Conservation (phyloP, 192 early-diverging fungal species). For the Podila epicladia region DNA sequence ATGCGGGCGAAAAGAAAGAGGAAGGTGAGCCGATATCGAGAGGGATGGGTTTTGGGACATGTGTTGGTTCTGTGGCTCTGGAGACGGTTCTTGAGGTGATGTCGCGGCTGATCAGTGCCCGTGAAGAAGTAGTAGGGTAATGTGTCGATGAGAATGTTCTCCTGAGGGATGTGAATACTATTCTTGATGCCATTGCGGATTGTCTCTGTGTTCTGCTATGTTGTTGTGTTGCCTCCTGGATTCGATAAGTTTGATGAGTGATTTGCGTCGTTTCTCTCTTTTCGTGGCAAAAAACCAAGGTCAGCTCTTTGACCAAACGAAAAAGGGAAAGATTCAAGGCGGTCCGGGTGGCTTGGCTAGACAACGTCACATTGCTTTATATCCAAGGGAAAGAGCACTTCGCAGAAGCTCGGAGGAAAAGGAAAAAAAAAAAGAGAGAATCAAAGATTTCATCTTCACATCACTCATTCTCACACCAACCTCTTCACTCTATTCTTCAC, state of each 20-base stretch:
- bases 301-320: too few relatives aligned
- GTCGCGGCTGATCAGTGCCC: neutral
- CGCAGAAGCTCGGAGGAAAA: slow-evolving; percentile 4
- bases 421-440: neutral
- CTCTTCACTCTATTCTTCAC: neutral
- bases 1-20: neutral
- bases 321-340: too few relatives aligned
- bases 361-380: neutral
- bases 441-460: neutral
- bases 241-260: too few relatives aligned
- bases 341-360: neutral
- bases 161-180: neutral
- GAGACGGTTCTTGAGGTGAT: neutral
- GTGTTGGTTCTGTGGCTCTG: slow-evolving; percentile 8
- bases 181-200: slow-evolving; percentile 1
- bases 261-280: too few relatives aligned
- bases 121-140: neutral
- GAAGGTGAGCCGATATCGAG: slow-evolving; percentile 39
- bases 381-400: neutral
- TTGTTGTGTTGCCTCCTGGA: too few relatives aligned
- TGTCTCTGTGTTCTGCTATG: neutral
- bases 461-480: neutral
- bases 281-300: too few relatives aligned
- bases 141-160: neutral
- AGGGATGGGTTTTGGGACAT: slow-evolving; percentile 33